A percentile compares a stretch with the other conserved stretches of the same genome.
phyloP scores from a whole-genome alignment of 1,139 yeast genomes.

The Sugiyamaella pinicola region DNA sequence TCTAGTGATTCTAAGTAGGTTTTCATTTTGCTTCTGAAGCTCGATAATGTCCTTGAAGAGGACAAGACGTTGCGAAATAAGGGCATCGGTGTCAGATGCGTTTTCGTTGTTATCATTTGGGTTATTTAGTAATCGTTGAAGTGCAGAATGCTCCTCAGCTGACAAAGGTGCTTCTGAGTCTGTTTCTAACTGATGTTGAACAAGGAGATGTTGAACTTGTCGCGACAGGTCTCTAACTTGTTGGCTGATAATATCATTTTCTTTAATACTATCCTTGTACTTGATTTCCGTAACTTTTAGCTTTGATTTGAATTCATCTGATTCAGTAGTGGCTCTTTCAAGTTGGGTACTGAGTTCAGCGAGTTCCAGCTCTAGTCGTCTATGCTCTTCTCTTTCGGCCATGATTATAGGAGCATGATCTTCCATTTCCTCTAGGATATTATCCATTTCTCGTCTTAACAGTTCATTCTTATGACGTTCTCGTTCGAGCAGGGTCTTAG shows the following conservation, averaged over 20 bases:
- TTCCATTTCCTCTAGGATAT: constrained; percentile 75
- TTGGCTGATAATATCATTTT: constrained; percentile 47
- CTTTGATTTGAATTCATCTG: constrained; percentile 43
- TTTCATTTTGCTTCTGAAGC: constrained; percentile 72
- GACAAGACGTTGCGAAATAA: constrained; percentile 74
- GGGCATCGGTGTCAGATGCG: constrained; percentile 66
- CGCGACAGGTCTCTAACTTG: constrained; percentile 73
- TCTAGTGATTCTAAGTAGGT: constrained; percentile 66
- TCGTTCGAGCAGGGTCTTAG: constrained; percentile 66
- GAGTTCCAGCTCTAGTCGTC: constrained; percentile 53
- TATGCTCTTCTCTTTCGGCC: constrained; percentile 60
- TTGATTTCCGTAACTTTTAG: constrained; percentile 34
- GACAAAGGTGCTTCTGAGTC: constrained; percentile 58
- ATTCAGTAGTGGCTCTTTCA: constrained; percentile 51
- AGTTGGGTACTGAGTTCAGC: constrained; percentile 53
- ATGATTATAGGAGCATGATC: constrained; percentile 76
- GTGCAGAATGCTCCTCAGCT: constrained; percentile 57
- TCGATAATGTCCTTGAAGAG: constrained; percentile 68
- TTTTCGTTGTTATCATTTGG: constrained; percentile 36
- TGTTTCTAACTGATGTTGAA: constrained; percentile 61
- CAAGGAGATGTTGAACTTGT: constrained; percentile 73
- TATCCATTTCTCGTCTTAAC: constrained; percentile 69
- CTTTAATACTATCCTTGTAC: constrained; percentile 38
- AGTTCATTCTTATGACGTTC: constrained; percentile 74
- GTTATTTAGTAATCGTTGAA: constrained; percentile 44